phyloP scores from a whole-genome alignment of 345 rosid species.

The Toxicodendron radicans region DNA sequence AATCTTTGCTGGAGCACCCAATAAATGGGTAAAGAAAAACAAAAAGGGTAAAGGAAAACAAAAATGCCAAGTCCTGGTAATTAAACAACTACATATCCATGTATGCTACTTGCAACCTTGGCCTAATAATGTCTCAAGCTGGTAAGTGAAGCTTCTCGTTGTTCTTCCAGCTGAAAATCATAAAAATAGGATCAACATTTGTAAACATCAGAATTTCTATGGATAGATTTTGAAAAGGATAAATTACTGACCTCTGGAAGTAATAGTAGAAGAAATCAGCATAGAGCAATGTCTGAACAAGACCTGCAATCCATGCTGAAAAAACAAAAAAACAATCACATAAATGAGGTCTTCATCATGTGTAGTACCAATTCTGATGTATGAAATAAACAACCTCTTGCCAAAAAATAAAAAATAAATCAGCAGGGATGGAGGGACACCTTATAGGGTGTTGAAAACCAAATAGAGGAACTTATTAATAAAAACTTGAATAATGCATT shows the following conservation, averaged over 20 bases:
- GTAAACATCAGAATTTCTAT: background rate
- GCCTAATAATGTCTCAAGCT: constrained; percentile 41
- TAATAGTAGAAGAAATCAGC: constrained; percentile 87
- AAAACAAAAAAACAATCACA: background rate
- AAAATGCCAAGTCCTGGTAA: background rate
- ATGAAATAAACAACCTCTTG: background rate
- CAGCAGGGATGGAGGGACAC: too few species aligned
- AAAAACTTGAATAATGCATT: too few species aligned
- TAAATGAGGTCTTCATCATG: background rate
- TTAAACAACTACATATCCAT: background rate
- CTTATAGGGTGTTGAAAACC: too few species aligned
- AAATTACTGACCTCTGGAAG: constrained; percentile 51
- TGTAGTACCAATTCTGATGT: background rate
- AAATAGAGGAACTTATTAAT: too few species aligned
- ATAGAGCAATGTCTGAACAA: constrained; percentile 70
- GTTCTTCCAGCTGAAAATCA: constrained; percentile 76
- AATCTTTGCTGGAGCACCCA: background rate
- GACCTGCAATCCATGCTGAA: constrained; percentile 78
- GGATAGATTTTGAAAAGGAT: background rate
- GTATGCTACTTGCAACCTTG: constrained; percentile 11
- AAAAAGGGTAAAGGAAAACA: background rate
- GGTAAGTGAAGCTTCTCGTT: constrained; percentile 79
- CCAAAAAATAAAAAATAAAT: background rate
- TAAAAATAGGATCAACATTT: constrained; percentile 1
- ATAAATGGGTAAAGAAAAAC: background rate